These are phyloP conservation scores for Ormosia emarginata DNA, from an alignment of 306 rosid genomes.

Conservation along the genomic window DNA sequence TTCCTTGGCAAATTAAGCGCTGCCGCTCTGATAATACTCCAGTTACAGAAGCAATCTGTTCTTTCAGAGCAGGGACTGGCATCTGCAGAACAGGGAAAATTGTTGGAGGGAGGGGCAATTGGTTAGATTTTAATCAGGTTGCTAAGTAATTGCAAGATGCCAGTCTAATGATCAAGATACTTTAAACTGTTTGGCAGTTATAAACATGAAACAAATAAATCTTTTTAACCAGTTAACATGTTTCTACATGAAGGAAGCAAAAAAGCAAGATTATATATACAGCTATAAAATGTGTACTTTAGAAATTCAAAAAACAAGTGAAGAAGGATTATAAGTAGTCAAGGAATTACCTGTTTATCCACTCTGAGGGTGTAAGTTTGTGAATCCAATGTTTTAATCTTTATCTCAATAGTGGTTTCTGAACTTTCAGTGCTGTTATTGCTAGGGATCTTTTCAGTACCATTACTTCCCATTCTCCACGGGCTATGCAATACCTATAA, in stretches of 20 bases:
- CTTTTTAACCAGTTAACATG: background rate
- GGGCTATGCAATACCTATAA: slow-evolving; percentile 32
- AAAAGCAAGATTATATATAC: slow-evolving; percentile 17
- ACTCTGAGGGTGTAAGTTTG: slow-evolving; percentile 89
- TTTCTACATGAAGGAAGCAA: slow-evolving; percentile 7
- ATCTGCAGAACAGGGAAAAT: slow-evolving; percentile 53
- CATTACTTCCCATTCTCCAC: slow-evolving; percentile 70
- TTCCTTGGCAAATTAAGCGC: slow-evolving; percentile 53
- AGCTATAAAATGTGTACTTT: background rate
- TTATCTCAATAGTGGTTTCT: slow-evolving; percentile 83
- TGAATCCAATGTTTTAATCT: slow-evolving; percentile 90
- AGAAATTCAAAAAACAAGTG: background rate
- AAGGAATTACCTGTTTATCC: slow-evolving; percentile 78
- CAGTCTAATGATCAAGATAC: slow-evolving; percentile 20
- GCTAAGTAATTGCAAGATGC: background rate
- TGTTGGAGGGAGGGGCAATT: background rate
- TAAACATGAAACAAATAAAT: slow-evolving; percentile 2
- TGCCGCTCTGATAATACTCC: slow-evolving; percentile 51
- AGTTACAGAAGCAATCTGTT: slow-evolving; percentile 53
- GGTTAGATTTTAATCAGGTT: slow-evolving; percentile 2
- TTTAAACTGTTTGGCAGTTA: background rate
- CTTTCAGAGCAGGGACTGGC: slow-evolving; percentile 72
- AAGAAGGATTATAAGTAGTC: background rate
- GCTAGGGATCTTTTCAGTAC: slow-evolving; percentile 33
- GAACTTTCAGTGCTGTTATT: slow-evolving; percentile 47